Evolutionary conservation across 805 yeast genomes (phyloP).

Genomic region (Kuraishia hungarica): DNA sequence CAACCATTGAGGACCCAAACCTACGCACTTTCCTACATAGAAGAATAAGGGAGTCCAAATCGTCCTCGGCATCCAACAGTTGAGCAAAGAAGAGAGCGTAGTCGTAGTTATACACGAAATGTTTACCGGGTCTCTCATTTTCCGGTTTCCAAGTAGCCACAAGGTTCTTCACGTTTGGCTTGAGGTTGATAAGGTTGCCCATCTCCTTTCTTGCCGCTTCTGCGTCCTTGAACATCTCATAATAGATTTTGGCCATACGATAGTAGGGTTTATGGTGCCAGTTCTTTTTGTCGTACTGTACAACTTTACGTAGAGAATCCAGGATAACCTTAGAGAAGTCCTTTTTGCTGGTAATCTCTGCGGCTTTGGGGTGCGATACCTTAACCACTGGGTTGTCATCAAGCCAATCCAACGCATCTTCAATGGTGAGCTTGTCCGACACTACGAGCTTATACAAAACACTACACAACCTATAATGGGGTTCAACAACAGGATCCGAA

Average conservation of each 20-base stretch:
- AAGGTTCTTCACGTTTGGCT: conserved; percentile 59
- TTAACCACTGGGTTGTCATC: conserved; percentile 24
- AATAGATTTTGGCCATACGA: conserved; percentile 55
- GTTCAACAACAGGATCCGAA: conserved; percentile 61
- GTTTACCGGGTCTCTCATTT: conserved; percentile 85
- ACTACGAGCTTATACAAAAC: conserved; percentile 47
- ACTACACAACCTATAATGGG: conserved; percentile 62
- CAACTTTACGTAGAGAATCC: conserved; percentile 35
- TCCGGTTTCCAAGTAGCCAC: conserved; percentile 93
- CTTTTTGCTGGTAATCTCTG: conserved; percentile 9
- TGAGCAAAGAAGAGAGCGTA: conserved; percentile 60
- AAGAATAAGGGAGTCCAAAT: conserved; percentile 48
- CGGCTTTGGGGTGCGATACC: conserved; percentile 7
- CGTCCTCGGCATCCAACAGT: conserved; percentile 42
- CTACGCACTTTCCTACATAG: conserved; percentile 72
- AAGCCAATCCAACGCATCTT: conserved; percentile 31
- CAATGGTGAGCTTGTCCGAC: conserved; percentile 22
- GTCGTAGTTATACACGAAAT: conserved; percentile 66
- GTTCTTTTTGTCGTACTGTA: conserved; percentile 61
- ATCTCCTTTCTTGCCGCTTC: conserved; percentile 57
- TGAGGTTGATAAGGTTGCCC: conserved; percentile 53
- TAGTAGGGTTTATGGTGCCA: conserved; percentile 90
- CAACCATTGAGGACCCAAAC: conserved; percentile 68
- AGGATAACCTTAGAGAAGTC: conserved; percentile 33
- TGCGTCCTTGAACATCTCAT: conserved; percentile 43